Conservation (phyloP, 2,329 filamentous ascomycete genomes). For the Fonsecaea pedrosoi region DNA sequence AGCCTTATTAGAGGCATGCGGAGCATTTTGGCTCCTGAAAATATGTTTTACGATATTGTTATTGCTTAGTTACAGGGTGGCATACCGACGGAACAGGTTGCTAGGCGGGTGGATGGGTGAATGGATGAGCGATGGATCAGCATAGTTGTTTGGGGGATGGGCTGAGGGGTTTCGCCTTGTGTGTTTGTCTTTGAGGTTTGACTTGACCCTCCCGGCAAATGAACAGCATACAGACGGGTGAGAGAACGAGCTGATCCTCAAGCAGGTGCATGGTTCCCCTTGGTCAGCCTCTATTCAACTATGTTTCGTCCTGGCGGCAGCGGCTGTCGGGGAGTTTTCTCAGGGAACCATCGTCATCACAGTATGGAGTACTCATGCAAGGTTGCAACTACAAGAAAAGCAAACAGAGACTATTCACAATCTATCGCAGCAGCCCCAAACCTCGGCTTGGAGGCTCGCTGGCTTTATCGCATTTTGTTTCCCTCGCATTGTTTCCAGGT, state of each 20-base stretch:
- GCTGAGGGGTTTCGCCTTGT: not conserved
- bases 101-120: not conserved
- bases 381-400: not conserved
- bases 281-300: not conserved
- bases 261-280: not conserved
- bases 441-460: not conserved
- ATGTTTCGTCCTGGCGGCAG: not conserved
- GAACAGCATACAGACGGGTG: not conserved
- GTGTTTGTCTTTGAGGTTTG: conserved; percentile 3
- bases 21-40: conserved; percentile 37
- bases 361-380: not conserved
- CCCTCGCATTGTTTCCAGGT: not conserved
- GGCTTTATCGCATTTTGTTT: not conserved
- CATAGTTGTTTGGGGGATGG: not conserved
- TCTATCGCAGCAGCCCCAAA: not conserved
- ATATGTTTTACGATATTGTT: conserved; percentile 36
- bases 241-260: conserved; percentile 6
- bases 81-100: not conserved
- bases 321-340: not conserved
- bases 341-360: not conserved
- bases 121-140: conserved; percentile 1
- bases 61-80: conserved; percentile 23
- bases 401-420: not conserved
- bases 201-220: not conserved
- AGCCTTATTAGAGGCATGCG: conserved; percentile 36